Conservation (phyloP, 176 grass and related monocot species). For the Stipa capillata region DNA sequence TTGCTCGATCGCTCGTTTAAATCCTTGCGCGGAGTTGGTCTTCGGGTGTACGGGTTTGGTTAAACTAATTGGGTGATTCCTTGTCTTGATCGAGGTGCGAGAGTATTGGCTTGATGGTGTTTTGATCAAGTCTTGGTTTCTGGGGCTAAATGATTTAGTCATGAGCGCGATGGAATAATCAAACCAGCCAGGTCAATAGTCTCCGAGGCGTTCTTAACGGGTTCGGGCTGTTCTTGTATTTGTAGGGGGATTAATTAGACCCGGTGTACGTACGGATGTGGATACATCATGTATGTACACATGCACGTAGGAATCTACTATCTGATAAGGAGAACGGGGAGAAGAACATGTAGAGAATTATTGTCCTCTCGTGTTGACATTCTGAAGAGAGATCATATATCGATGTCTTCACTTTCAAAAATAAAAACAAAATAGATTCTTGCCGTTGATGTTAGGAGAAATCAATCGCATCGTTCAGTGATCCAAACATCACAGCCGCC, state of each 20-base stretch:
- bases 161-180: not conserved
- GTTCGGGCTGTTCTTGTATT: not conserved
- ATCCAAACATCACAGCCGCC: not conserved
- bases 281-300: not conserved
- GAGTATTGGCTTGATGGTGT: no score
- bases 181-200: not conserved
- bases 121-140: conserved; percentile 35
- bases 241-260: not conserved
- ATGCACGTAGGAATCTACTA: not conserved
- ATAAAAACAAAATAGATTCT: not conserved
- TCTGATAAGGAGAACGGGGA: not conserved
- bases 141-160: no score
- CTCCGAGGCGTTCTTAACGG: not conserved
- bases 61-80: not conserved
- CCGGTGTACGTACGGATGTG: not conserved
- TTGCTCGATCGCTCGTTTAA: conserved; percentile 13
- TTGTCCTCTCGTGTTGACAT: not conserved
- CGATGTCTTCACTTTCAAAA: not conserved
- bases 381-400: not conserved
- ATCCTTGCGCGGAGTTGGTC: not conserved
- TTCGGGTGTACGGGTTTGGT: not conserved
- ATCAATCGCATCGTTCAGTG: not conserved
- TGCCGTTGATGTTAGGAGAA: not conserved
- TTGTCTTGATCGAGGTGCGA: not conserved
- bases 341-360: not conserved